Conservation (phyloP, 352 stramenopile genomes). For the Pythium periplocum region DNA sequence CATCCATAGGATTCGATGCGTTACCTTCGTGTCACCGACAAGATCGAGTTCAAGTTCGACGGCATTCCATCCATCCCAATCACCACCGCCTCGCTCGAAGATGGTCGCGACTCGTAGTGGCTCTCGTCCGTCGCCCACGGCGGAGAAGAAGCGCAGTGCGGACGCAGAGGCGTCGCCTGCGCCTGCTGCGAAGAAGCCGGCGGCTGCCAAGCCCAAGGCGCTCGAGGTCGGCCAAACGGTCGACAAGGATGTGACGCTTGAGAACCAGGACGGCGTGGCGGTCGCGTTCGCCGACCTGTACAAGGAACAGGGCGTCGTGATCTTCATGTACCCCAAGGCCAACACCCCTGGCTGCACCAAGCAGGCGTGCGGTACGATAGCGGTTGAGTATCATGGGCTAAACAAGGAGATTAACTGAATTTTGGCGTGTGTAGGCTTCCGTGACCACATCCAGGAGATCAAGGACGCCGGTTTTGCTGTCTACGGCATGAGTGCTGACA, state of each 20-base stretch:
- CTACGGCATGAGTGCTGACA: slow-evolving; percentile 77
- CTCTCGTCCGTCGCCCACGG: slow-evolving; percentile 17
- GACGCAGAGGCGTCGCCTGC: slow-evolving; percentile 16
- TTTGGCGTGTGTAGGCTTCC: slow-evolving; percentile 48
- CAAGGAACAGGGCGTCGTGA: slow-evolving; percentile 73
- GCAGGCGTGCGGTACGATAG: slow-evolving; percentile 67
- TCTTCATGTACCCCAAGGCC: slow-evolving; percentile 88
- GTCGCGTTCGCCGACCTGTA: slow-evolving; percentile 63
- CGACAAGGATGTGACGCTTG: slow-evolving; percentile 57
- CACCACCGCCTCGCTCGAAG: background rate
- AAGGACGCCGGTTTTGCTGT: slow-evolving; percentile 74
- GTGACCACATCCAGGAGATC: slow-evolving; percentile 79
- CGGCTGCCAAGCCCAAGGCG: slow-evolving; percentile 8
- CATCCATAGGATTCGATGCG: background rate
- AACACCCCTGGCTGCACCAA: slow-evolving; percentile 87
- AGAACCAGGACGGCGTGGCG: slow-evolving; percentile 61
- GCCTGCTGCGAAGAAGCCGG: slow-evolving; percentile 40
- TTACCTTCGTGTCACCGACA: slow-evolving; percentile 20
- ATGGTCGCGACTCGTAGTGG: slow-evolving; percentile 20
- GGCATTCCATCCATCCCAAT: too few species aligned
- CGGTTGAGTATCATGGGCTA: background rate
- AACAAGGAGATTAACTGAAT: background rate
- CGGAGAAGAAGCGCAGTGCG: slow-evolving; percentile 33
- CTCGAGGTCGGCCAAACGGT: slow-evolving; percentile 42
- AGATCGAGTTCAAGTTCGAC: slow-evolving; percentile 18